Percentiles rank a stretch among this genome's conserved stretches.
Conservation (phyloP, 768 basidiomycete species). For the Suillus sp. region DNA sequence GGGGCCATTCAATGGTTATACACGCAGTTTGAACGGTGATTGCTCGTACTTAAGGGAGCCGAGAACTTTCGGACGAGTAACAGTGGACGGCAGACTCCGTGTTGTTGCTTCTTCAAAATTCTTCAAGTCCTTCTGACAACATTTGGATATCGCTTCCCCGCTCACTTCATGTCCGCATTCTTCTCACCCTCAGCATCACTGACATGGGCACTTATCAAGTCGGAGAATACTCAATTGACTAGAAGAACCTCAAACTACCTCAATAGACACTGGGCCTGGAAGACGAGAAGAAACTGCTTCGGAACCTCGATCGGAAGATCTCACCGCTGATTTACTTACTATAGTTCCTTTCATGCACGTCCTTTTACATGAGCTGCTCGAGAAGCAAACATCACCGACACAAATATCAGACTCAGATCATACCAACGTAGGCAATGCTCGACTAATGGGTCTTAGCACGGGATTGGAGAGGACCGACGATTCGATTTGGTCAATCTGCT, state of each 20-base stretch:
- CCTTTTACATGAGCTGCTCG: neutral
- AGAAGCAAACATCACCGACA: neutral
- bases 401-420: slow-evolving; percentile 51
- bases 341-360: slow-evolving; percentile 66
- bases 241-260: neutral
- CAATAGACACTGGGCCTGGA: neutral
- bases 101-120: neutral
- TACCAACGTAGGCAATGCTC: slow-evolving; percentile 70
- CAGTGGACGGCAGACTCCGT: too few species aligned
- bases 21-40: too few species aligned
- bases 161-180: neutral
- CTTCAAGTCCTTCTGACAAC: neutral
- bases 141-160: neutral
- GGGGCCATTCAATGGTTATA: too few species aligned
- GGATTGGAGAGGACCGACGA: slow-evolving; percentile 63
- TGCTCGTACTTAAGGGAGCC: too few species aligned
- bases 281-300: slow-evolving; percentile 52
- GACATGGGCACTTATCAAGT: neutral
- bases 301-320: slow-evolving; percentile 60
- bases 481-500: slow-evolving; percentile 68
- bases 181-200: neutral
- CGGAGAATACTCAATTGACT: neutral
- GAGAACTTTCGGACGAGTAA: too few species aligned
- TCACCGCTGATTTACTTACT: slow-evolving; percentile 62
- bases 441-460: slow-evolving; percentile 61